Base-by-base conservation (phyloP, 2,329 filamentous ascomycete genomes). In the Xylaria sp. region DNA sequence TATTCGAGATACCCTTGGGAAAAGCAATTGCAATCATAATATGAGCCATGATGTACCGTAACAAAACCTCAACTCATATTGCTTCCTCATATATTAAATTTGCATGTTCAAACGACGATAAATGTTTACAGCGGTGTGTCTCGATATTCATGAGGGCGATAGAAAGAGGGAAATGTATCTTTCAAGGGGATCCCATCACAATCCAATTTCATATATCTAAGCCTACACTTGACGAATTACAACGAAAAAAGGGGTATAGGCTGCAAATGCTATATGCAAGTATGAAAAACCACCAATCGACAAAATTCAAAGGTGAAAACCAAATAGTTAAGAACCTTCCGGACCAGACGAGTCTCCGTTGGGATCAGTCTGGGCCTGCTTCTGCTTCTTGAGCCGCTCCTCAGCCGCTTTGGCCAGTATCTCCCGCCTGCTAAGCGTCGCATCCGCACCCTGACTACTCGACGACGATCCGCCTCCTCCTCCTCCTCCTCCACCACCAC, bases 321-420 rank as follows among this genome's bases (percentile, higher is more conserved):
- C 35, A 67, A 62, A 18, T 13, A 58, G 35, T 63, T 21, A 69
- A 58, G 55, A 55, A 23, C 61, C 66, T 5, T 67, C 70, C 8
- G 73, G 50, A 1, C 57, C 40, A 23, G 68, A 55, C 3, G 68
- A 58, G 6, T 74, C 73, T 29, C 71, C 67, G 27, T 65, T 29
- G 16, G 72, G 54, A 13, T 75, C 72, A 2, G 70, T 62, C 47
- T 75, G 71, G 18, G 69, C 63, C 48, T 76, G 71, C 37, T 72
- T 75, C 65, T 77, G 74, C 77, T 81, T 89, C 80, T 82, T 84
- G 74, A 88, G 78, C 71, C 90, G 84, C 76, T 92, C 90, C 80
- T 94, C 92, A 0, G 91, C 91, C 5, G 92, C 92, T 63, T 84
- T 88, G 0, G 93, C 93, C 63, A 96, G 83, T 42, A 93, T 87